Conservation (phyloP, 2,329 filamentous ascomycete genomes). For the Neodidymelliopsis sp. region DNA sequence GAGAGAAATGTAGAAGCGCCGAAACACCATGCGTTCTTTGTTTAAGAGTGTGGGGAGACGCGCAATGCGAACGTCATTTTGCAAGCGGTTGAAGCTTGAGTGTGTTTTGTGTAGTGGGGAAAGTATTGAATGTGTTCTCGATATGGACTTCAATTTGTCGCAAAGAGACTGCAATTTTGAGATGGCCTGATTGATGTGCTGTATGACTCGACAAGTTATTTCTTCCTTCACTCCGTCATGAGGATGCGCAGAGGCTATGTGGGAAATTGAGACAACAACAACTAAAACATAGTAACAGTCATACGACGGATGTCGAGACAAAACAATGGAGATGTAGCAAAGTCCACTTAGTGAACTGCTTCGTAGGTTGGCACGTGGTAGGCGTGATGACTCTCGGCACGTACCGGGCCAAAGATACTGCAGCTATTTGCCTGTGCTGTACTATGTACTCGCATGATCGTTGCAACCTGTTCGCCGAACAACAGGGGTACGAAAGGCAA, state of each 20-base stretch:
- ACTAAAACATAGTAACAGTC: background rate
- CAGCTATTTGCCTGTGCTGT: background rate
- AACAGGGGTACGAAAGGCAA: too few relatives aligned
- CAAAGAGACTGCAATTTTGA: too few relatives aligned
- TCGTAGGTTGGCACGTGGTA: background rate
- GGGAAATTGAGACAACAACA: background rate
- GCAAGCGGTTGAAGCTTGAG: slow-evolving; percentile 3
- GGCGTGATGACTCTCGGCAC: background rate
- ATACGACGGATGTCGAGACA: background rate
- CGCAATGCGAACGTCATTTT: slow-evolving; percentile 11
- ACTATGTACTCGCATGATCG: background rate
- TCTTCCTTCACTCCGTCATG: background rate
- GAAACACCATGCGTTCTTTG: background rate
- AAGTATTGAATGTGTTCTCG: slow-evolving; percentile 7
- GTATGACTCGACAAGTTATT: slow-evolving; percentile 1
- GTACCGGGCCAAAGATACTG: background rate
- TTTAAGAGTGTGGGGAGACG: slow-evolving; percentile 3
- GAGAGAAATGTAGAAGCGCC: slow-evolving; percentile 7
- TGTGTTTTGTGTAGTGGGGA: slow-evolving; percentile 7
- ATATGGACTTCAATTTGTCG: too few relatives aligned
- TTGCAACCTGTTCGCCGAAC: background rate
- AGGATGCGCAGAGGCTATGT: background rate
- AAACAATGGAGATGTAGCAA: background rate
- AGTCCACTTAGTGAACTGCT: background rate
- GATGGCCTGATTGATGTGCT: slow-evolving; percentile 1